Percentiles rank a stretch among this genome's conserved stretches.
Conservation (phyloP, 371 early-diverging fungal genomes). For the Nosema bombycis region DNA sequence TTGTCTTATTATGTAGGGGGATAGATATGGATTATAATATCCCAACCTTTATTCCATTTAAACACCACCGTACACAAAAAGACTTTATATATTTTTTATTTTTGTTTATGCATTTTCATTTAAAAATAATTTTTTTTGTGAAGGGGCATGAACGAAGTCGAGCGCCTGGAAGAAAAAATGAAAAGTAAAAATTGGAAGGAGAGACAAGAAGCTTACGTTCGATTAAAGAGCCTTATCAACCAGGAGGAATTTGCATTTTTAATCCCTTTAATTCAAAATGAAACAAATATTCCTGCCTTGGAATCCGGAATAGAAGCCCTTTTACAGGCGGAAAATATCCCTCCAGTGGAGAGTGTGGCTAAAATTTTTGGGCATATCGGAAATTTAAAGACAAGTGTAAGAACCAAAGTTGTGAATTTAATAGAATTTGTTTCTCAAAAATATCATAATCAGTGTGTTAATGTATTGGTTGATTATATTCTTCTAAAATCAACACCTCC, state of each 20-base stretch:
- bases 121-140: no score
- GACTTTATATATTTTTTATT: background rate
- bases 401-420: slow-evolving; percentile 24
- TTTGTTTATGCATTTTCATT: no score
- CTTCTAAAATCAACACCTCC: slow-evolving; percentile 15
- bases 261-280: slow-evolving; percentile 33
- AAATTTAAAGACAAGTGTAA: slow-evolving; percentile 42
- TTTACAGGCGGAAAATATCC: background rate
- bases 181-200: slow-evolving; percentile 49
- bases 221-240: slow-evolving; percentile 4
- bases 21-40: no score
- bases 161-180: slow-evolving; percentile 16
- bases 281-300: slow-evolving; percentile 45
- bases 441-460: slow-evolving; percentile 13
- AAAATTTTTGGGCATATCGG: slow-evolving; percentile 40
- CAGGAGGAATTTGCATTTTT: background rate
- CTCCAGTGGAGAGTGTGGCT: slow-evolving; percentile 2
- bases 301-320: slow-evolving; percentile 49
- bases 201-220: slow-evolving; percentile 37
- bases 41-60: background rate
- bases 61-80: no score
- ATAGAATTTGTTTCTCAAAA: slow-evolving; percentile 9
- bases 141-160: background rate
- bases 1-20: background rate
- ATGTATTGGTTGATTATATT: slow-evolving; percentile 8